phyloP scores from a whole-genome alignment of 208 protist genomes.

The Leishmania mexicana region DNA sequence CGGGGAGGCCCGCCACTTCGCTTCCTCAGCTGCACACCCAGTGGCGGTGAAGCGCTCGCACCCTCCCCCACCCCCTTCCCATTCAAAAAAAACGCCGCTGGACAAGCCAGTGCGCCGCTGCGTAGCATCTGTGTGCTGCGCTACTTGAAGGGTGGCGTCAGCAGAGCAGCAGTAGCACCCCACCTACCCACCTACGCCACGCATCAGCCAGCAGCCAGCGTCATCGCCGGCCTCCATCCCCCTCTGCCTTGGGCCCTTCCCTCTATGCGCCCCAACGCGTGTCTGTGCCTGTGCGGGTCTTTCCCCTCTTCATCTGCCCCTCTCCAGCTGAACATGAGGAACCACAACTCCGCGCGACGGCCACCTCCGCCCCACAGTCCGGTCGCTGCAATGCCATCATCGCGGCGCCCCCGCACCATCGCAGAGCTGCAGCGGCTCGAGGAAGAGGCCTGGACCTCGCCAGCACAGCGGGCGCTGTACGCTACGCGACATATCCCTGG shows the following conservation, averaged over 20 bases:
- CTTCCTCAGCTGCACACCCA: neutral
- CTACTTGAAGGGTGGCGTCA: neutral
- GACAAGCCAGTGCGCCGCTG: neutral
- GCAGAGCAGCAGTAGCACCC: neutral
- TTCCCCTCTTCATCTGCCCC: neutral
- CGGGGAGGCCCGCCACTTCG: neutral
- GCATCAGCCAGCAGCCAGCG: neutral
- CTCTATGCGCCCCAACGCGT: neutral
- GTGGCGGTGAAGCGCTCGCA: neutral
- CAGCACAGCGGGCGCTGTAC: constrained; percentile 47
- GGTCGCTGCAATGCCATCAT: neutral
- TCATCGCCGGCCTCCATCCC: neutral
- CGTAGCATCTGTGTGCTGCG: neutral
- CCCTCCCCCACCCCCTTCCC: neutral
- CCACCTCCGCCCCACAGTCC: neutral
- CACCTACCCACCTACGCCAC: neutral
- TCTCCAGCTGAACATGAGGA: neutral
- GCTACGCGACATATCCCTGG: constrained; percentile 58
- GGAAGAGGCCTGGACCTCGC: constrained; percentile 54
- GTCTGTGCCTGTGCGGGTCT: neutral
- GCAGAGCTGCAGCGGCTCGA: constrained; percentile 44
- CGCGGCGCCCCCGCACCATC: constrained; percentile 2
- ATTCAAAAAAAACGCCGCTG: neutral
- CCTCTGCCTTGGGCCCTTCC: neutral
- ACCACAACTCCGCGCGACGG: neutral